Conservation (phyloP, 192 early-diverging fungal genomes). For the Helicostylum pulchrum region DNA sequence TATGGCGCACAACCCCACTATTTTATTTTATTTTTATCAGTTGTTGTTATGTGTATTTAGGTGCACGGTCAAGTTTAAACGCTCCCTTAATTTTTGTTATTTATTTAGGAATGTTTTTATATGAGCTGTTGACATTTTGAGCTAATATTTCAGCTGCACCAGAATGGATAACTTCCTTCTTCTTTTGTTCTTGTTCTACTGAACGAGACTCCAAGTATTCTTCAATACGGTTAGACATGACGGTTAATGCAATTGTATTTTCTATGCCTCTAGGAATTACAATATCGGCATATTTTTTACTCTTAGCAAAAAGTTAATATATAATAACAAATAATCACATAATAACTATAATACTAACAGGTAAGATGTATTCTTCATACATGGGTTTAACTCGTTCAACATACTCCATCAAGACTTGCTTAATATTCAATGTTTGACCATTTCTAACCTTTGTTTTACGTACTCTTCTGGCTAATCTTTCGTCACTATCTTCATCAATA, state of each 20-base stretch:
- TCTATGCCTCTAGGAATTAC: slow-evolving; percentile 67
- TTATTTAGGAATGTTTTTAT: slow-evolving; percentile 18
- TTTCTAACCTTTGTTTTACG: slow-evolving; percentile 27
- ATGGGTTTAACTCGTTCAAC: slow-evolving; percentile 76
- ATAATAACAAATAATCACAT: neutral
- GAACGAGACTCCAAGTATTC: slow-evolving; percentile 16
- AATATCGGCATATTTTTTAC: slow-evolving; percentile 74
- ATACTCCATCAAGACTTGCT: slow-evolving; percentile 64
- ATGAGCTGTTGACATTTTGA: slow-evolving; percentile 9
- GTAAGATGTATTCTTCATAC: slow-evolving; percentile 87
- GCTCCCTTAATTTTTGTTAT: neutral
- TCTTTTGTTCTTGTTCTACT: neutral
- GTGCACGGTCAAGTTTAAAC: too few relatives aligned
- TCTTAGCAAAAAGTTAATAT: slow-evolving; percentile 21
- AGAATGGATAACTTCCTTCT: neutral
- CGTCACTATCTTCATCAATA: slow-evolving; percentile 83
- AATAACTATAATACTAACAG: slow-evolving; percentile 38
- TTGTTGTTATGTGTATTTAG: too few relatives aligned
- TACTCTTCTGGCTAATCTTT: slow-evolving; percentile 56
- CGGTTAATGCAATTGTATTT: slow-evolving; percentile 60
- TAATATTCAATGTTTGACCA: slow-evolving; percentile 39
- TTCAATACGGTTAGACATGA: slow-evolving; percentile 52
- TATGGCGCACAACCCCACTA: too few relatives aligned
- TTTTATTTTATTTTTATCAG: too few relatives aligned
- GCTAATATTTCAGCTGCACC: slow-evolving; percentile 5